These are phyloP conservation scores for Neoboletus subvelutipes DNA, from an alignment of 768 basidiomycete genomes.

Conservation along the genomic window DNA sequence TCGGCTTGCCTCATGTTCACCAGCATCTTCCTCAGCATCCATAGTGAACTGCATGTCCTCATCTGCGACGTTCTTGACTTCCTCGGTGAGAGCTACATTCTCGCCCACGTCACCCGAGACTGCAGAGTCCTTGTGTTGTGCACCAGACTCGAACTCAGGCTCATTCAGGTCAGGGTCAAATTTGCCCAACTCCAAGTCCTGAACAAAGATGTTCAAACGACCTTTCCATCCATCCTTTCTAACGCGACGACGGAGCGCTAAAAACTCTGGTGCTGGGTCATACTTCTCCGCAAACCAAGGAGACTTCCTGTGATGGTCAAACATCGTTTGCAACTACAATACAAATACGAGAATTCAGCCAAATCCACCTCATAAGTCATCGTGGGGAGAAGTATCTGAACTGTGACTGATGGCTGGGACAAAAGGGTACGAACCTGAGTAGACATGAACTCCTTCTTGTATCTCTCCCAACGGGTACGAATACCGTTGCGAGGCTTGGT, in stretches of 20 bases:
- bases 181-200: constrained; percentile 81
- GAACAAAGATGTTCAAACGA: constrained; percentile 66
- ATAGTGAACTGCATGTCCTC: constrained; percentile 76
- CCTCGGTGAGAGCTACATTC: constrained; percentile 43
- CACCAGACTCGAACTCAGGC: constrained; percentile 50
- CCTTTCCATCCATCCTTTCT: constrained; percentile 85
- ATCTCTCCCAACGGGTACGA: constrained; percentile 85
- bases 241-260: constrained; percentile 71
- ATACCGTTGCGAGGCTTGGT: constrained; percentile 84
- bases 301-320: constrained; percentile 92
- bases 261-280: constrained; percentile 71
- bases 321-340: constrained; percentile 90
- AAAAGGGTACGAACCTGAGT: constrained; percentile 69
- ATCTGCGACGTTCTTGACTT: constrained; percentile 53
- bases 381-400: constrained; percentile 15
- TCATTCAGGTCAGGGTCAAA: constrained; percentile 78
- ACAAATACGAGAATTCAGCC: constrained; percentile 34
- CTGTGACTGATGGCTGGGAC: constrained; percentile 6
- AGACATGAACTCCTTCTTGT: constrained; percentile 87
- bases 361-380: constrained; percentile 10
- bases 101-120: constrained; percentile 38
- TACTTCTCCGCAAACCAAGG: constrained; percentile 98
- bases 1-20: constrained; percentile 56
- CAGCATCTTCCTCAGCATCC: constrained; percentile 70
- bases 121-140: constrained; percentile 53